Evolutionary conservation across 2,329 filamentous ascomycete genomes (phyloP), one percentile per base, ranked within the genome.

Genomic region (Exophiala sideris): DNA sequence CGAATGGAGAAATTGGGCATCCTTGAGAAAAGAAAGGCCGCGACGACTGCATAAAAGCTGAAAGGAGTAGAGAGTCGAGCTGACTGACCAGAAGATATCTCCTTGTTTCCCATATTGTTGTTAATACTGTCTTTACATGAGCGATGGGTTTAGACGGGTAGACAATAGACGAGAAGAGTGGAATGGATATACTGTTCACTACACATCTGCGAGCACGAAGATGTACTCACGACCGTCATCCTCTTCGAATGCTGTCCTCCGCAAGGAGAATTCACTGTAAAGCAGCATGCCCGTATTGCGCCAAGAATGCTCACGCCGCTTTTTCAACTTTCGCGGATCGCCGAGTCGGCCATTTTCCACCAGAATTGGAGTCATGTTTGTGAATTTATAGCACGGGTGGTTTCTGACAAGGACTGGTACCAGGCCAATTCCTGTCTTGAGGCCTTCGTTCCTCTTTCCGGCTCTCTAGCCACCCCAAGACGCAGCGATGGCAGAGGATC

Each of bases 1-100:
- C 75, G 86, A 50, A 70, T 88, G 62, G 79, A 77, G 58, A 69
- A 54, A 14, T 49, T 64, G 32, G 62, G 62, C 8, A 44, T 62
- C 10, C 34, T 55, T 8, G 45, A 46, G 48, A 58, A 45, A 38
- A 56, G 12, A 14, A 14, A 20, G 24, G 11, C 44, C 24, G 14
- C 18, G 14, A 11, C 39, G 10, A 18, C 39, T 29, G 24, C 24
- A 2, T 29, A 29, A 18, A 18, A 18, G 24, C 24, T 29, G 24
- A 18, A 18, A 18, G 16, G 24, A 29, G 24, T 29, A 18, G 3
- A 1, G 24, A 29, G 7, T 29, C 24, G 24, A 29, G 7, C 5
- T 29, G 24, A 5, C 24, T 29, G 24, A 29, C 5, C 24, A 5
- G 24, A 29, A 5, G 24, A 29, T 29, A 3, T 29, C 24, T 29